A percentile compares a stretch with the other conserved stretches of the same genome.
Evolutionary conservation across 306 rosid genomes (phyloP).

Genomic region (Albizia julibrissin): DNA sequence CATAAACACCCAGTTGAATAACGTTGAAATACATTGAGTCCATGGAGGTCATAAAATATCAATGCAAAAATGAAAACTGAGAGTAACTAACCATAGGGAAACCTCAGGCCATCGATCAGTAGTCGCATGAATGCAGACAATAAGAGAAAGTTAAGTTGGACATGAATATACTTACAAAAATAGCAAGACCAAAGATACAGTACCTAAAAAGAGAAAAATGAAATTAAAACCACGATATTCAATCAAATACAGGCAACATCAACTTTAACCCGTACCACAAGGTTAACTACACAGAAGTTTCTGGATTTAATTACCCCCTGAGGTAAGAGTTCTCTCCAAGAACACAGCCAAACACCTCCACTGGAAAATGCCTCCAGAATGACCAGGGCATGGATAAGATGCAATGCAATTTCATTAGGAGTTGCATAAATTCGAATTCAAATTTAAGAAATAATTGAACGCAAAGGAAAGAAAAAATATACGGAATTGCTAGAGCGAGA

Average conservation of each 20-base stretch:
- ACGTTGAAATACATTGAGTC: background rate
- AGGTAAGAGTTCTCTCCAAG: conserved; percentile 33
- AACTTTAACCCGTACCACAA: conserved; percentile 12
- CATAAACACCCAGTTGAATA: background rate
- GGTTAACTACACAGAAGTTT: conserved; percentile 5
- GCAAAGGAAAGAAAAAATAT: no score
- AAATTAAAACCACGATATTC: background rate
- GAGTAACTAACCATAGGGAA: background rate
- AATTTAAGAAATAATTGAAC: conserved; percentile 6
- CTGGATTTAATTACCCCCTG: conserved; percentile 42
- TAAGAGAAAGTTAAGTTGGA: conserved; percentile 9
- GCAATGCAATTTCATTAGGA: conserved; percentile 64
- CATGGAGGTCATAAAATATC: background rate
- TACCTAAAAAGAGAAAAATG: conserved; percentile 30
- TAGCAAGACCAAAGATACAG: conserved; percentile 23
- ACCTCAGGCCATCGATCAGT: background rate
- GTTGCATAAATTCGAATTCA: conserved; percentile 12
- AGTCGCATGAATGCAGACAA: background rate
- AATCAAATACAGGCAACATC: background rate
- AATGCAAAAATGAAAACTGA: background rate
- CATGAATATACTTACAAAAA: conserved; percentile 33
- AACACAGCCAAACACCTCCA: conserved; percentile 54
- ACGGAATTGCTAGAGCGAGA: no score
- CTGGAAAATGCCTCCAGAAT: conserved; percentile 59
- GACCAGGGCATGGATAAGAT: conserved; percentile 66